Conservation (phyloP, 148 eudicot genomes). For the Spergularia marina region DNA sequence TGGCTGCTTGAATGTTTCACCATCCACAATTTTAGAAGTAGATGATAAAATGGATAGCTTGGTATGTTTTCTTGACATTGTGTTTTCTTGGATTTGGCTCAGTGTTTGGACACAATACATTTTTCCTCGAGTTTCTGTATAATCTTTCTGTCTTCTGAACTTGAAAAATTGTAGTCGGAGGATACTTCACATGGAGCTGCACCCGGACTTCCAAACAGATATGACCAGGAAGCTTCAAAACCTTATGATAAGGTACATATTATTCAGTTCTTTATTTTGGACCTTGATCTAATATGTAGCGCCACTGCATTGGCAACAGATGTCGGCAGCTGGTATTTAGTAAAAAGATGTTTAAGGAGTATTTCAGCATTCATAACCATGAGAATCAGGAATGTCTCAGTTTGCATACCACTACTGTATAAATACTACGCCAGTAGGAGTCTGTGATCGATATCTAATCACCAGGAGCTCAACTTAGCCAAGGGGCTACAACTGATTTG, state of each 20-base stretch:
- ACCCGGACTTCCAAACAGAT: constrained; percentile 47
- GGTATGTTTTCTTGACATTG: constrained; percentile 34
- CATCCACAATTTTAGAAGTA: constrained; percentile 47
- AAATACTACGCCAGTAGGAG: no score
- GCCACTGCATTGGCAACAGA: not conserved
- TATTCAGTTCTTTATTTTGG: not conserved
- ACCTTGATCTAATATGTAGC: not conserved
- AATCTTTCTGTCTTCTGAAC: not conserved
- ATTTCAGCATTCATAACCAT: not conserved
- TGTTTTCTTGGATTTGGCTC: not conserved
- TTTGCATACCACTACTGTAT: not conserved
- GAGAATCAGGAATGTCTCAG: not conserved
- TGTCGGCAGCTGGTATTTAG: not conserved
- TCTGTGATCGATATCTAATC: no score
- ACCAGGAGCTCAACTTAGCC: no score
- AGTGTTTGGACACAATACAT: not conserved
- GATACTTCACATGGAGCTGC: constrained; percentile 65
- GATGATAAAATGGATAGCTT: constrained; percentile 60
- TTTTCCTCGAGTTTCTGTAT: not conserved
- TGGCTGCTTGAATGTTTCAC: constrained; percentile 46
- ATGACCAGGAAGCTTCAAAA: constrained; percentile 66
- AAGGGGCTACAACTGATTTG: no score
- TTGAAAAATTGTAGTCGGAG: constrained; percentile 52
- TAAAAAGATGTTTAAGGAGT: not conserved
- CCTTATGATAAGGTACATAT: constrained; percentile 61